Evolutionary conservation across 2,329 filamentous ascomycete species (phyloP).

Genomic region (Cladosporium sphaerospermum): DNA sequence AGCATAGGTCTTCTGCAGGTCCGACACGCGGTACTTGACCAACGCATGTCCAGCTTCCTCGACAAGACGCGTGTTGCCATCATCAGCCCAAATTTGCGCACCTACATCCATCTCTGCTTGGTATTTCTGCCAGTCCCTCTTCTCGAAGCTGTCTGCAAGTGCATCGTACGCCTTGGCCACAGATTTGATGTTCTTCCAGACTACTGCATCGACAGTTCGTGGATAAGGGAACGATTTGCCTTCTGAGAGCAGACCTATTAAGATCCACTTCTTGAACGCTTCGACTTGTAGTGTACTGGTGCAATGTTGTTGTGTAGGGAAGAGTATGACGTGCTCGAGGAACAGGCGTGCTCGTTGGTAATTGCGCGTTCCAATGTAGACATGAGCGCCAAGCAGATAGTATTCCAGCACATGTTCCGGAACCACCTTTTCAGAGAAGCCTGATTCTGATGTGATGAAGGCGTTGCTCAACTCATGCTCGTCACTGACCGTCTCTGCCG

Average conservation of each 20-base stretch:
- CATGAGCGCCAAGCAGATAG: slow-evolving; percentile 46
- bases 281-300: slow-evolving; percentile 74
- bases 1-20: slow-evolving; percentile 66
- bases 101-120: slow-evolving; percentile 58
- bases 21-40: slow-evolving; percentile 67
- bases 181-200: slow-evolving; percentile 51
- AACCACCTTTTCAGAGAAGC: slow-evolving; percentile 52
- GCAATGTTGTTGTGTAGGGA: slow-evolving; percentile 57
- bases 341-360: slow-evolving; percentile 41
- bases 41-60: slow-evolving; percentile 64
- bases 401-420: slow-evolving; percentile 48
- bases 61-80: slow-evolving; percentile 64
- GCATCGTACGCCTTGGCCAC: slow-evolving; percentile 64
- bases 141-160: slow-evolving; percentile 63
- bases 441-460: slow-evolving; percentile 56
- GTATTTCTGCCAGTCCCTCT: slow-evolving; percentile 52
- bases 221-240: slow-evolving; percentile 57
- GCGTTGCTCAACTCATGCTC: slow-evolving; percentile 40
- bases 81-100: slow-evolving; percentile 50
- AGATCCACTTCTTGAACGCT: slow-evolving; percentile 84
- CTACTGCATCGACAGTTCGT: slow-evolving; percentile 46
- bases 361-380: slow-evolving; percentile 40
- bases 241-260: slow-evolving; percentile 65
- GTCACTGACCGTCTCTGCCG: slow-evolving; percentile 36
- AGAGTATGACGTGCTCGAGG: slow-evolving; percentile 51